Evolutionary conservation across 306 rosid genomes (phyloP).

Genomic region (Vigna trinervia): DNA sequence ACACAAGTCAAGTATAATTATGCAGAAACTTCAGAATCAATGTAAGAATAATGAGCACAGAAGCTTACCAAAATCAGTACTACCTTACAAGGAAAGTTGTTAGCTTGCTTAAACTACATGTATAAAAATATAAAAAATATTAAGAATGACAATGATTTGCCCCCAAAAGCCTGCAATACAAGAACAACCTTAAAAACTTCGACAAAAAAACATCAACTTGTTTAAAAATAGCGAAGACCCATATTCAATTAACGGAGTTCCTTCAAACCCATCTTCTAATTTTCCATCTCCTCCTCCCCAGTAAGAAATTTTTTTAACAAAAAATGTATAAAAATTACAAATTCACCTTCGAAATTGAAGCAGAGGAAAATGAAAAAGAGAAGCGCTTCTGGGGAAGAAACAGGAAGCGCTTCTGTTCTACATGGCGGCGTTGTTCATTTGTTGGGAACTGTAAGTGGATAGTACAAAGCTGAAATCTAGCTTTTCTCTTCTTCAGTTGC

Average conservation of each 20-base stretch:
- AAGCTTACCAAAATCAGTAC: slow-evolving; percentile 25
- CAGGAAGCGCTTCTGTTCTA: slow-evolving; percentile 1
- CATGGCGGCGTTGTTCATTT: slow-evolving; percentile 30
- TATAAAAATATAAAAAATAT: background rate
- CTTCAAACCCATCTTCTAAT: slow-evolving; percentile 32
- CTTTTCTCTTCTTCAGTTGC: background rate
- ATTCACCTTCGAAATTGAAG: slow-evolving; percentile 48
- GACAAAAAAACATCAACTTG: background rate
- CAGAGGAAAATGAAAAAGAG: slow-evolving; percentile 7
- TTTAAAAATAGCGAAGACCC: slow-evolving; percentile 20
- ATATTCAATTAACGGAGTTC: slow-evolving; percentile 34
- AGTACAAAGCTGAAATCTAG: background rate
- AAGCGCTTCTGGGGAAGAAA: background rate
- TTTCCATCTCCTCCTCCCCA: slow-evolving; percentile 12
- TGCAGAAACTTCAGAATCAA: slow-evolving; percentile 43
- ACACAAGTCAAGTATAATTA: slow-evolving; percentile 44
- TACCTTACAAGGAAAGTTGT: slow-evolving; percentile 38
- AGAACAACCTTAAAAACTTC: background rate
- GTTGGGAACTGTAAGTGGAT: slow-evolving; percentile 32
- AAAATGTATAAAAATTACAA: background rate
- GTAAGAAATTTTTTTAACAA: background rate
- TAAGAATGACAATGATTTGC: background rate
- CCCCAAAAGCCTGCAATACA: background rate
- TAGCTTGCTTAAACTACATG: background rate
- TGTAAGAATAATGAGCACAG: slow-evolving; percentile 35